Base-by-base conservation (phyloP, 108 stramenopile genomes). In the Cyclotella choctawhatcheeana region DNA sequence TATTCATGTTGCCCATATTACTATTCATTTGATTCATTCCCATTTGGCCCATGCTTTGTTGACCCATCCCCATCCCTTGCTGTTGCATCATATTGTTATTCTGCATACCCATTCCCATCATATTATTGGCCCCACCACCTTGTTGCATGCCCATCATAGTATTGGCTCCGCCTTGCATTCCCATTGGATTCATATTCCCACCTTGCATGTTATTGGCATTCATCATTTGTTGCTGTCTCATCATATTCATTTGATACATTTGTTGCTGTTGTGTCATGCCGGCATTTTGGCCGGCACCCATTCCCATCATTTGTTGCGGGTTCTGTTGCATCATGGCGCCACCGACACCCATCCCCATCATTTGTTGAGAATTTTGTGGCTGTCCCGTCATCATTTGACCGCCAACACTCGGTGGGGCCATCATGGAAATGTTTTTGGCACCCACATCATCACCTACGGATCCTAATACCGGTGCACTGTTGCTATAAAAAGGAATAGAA, bases 341-440 rank as follows among this genome's bases (percentile, higher is more conserved):
- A n/a, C n/a, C n/a, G n/a, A n/a, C n/a, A n/a, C n/a, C n/a, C n/a
- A n/a, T n/a, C n/a, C n/a, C n/a, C n/a, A n/a, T n/a, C n/a, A n/a
- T n/a, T n/a, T n/a, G n/a, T n/a, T n/a, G n/a, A n/a, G n/a, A n/a
- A n/a, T n/a, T n/a, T n/a, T n/a, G n/a, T n/a, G n/a, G n/a, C n/a
- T n/a, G n/a, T n/a, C n/a, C n/a, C n/a, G n/a, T 58, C 77, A 83
- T 82, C 72, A 73, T 75, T 37, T 64, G 75, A 20, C 47, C 53
- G 8, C 81, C 85, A 53, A 80, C 54, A 30, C 59, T 63, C 2
- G 51, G 69, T 26, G 75, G 48, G 20, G 44, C 62, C 55, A 59
- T 70, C 58, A 63, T 68, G 27, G 59, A 60, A 67, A 79, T 52
- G 58, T 69, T 79, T 61, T 67, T 67, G 3, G 66, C 77, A 30